Evolutionary conservation across 2,329 filamentous ascomycete genomes (phyloP).

Genomic region (Xylaria sp.): DNA sequence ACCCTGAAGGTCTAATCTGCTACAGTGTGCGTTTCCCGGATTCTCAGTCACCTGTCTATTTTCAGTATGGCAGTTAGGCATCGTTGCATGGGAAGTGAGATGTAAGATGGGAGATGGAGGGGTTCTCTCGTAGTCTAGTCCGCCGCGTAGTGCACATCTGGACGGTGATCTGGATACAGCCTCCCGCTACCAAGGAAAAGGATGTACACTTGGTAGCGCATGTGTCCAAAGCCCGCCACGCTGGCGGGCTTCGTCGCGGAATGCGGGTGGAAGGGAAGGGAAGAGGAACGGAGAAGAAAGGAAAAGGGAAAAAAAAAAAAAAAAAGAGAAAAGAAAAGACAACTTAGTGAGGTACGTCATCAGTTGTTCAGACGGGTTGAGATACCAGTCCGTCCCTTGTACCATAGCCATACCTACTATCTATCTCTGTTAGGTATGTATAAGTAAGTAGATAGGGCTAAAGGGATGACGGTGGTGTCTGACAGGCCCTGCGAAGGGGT

Average conservation of each 20-base stretch:
- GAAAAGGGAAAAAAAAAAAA: background rate
- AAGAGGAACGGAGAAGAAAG: background rate
- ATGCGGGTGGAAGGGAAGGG: conserved; percentile 11
- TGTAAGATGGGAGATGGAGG: conserved; percentile 1
- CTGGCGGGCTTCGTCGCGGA: conserved; percentile 13
- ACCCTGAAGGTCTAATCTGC: conserved; percentile 24
- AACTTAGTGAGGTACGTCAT: conserved; percentile 10
- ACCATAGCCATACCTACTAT: too few relatives aligned
- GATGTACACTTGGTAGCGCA: conserved; percentile 16
- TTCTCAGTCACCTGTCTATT: conserved; percentile 15
- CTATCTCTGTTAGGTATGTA: too few relatives aligned
- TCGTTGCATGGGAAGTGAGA: conserved; percentile 33
- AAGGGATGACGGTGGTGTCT: conserved; percentile 14
- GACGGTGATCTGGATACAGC: background rate
- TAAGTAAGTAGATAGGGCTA: background rate
- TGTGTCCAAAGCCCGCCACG: conserved; percentile 1
- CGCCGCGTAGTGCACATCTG: background rate
- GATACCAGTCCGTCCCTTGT: background rate
- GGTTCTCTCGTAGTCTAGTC: background rate
- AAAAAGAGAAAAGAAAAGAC: conserved; percentile 6
- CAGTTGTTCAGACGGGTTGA: conserved; percentile 9
- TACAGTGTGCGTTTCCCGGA: conserved; percentile 23
- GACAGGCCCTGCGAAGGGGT: conserved; percentile 16
- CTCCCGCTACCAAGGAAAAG: conserved; percentile 15
- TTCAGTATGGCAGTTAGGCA: conserved; percentile 32